phyloP scores from a whole-genome alignment of 2,329 filamentous ascomycete species.

The Phaeosphaeriaceae sp. region DNA sequence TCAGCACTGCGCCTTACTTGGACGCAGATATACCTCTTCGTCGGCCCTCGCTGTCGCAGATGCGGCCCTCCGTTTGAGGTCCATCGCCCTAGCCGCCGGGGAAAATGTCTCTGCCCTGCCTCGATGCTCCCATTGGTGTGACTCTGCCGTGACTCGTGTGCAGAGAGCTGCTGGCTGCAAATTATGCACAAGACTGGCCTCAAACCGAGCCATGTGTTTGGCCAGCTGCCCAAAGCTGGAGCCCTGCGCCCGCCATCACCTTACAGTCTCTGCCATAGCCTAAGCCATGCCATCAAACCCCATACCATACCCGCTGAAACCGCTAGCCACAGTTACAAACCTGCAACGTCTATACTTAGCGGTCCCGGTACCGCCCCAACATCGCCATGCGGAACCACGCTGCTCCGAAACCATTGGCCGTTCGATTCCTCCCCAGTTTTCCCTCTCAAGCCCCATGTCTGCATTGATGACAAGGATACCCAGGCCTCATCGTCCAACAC shows the following conservation, averaged over 20 bases:
- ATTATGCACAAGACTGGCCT: slow-evolving; percentile 20
- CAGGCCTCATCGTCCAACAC: slow-evolving; percentile 1
- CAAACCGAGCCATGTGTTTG: slow-evolving; percentile 20
- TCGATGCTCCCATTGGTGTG: slow-evolving; percentile 30
- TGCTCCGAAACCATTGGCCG: slow-evolving; percentile 37
- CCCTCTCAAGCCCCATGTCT: slow-evolving; percentile 2
- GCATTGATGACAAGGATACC: slow-evolving; percentile 1
- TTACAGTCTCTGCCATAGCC: slow-evolving; percentile 7
- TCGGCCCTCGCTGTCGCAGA: background rate
- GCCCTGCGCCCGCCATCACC: background rate
- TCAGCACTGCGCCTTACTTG: slow-evolving; percentile 6
- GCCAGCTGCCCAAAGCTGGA: slow-evolving; percentile 9
- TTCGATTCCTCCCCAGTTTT: slow-evolving; percentile 4
- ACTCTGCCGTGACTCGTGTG: slow-evolving; percentile 19
- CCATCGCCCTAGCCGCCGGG: slow-evolving; percentile 33
- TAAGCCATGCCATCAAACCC: slow-evolving; percentile 22
- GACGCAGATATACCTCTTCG: slow-evolving; percentile 18
- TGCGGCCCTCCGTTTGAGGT: slow-evolving; percentile 17
- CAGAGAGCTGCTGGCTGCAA: slow-evolving; percentile 33
- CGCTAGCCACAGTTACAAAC: slow-evolving; percentile 46
- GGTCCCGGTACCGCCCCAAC: slow-evolving; percentile 27
- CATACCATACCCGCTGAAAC: slow-evolving; percentile 45
- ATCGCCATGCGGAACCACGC: slow-evolving; percentile 31
- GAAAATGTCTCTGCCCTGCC: background rate
- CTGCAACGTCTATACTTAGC: slow-evolving; percentile 48